Evolutionary conservation across 345 rosid genomes (phyloP).

Genomic region (Sonneratia alba): DNA sequence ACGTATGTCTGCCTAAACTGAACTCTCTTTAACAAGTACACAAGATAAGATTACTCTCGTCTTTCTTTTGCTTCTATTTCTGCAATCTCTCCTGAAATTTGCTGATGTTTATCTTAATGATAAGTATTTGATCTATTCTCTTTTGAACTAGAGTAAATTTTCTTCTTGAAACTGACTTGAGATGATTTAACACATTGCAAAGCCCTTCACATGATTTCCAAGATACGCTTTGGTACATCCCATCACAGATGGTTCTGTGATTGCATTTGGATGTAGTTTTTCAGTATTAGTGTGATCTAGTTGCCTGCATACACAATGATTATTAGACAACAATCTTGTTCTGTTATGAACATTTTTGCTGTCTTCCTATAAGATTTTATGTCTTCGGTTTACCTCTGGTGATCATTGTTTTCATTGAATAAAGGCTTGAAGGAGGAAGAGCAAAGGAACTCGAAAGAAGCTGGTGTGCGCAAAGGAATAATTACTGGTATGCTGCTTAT

Average conservation of each 20-base stretch:
- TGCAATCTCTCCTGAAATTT: background rate
- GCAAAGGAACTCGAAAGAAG: constrained; percentile 60
- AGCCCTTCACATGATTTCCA: background rate
- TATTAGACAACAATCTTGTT: background rate
- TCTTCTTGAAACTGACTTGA: background rate
- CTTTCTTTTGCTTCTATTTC: background rate
- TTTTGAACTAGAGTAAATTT: background rate
- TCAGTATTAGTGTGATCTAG: background rate
- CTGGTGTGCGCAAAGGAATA: constrained; percentile 28
- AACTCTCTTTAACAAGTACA: constrained; percentile 6
- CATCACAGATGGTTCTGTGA: background rate
- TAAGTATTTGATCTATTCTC: background rate
- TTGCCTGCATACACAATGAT: background rate
- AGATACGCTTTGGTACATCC: background rate
- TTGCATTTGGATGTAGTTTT: background rate
- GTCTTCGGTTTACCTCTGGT: background rate
- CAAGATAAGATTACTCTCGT: background rate
- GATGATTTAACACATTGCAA: background rate
- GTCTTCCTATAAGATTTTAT: background rate
- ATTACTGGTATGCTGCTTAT: constrained; percentile 31
- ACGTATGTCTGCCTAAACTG: constrained; percentile 35
- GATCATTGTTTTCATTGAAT: background rate
- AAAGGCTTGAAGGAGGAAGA: constrained; percentile 80
- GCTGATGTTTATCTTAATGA: background rate
- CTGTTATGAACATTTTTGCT: background rate